Evolutionary conservation across 208 protist species (phyloP).

Genomic region (Wallacemonas sp.): DNA sequence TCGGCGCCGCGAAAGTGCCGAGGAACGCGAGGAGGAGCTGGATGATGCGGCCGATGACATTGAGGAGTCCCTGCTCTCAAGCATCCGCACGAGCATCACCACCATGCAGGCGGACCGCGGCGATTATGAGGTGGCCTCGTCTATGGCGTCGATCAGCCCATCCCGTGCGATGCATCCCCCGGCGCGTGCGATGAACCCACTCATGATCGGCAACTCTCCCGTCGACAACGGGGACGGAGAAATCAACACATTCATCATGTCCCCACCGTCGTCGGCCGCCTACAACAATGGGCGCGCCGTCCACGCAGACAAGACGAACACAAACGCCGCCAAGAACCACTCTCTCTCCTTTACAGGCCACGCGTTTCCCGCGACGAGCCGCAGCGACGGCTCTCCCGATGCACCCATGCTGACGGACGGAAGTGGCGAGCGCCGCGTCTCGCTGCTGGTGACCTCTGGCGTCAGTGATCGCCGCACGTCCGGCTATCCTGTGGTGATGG

Average conservation of each 20-base stretch:
- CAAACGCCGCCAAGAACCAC: not conserved
- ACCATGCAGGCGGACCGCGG: conserved; percentile 7
- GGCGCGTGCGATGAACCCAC: not conserved
- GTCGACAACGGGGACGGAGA: conserved; percentile 10
- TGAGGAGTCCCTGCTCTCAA: conserved; percentile 22
- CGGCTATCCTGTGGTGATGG: not conserved
- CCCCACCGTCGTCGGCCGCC: conserved; percentile 1
- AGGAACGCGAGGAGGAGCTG: not conserved
- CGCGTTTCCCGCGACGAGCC: not conserved
- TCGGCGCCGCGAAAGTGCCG: not conserved
- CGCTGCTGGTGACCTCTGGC: not conserved
- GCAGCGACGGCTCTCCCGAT: not conserved
- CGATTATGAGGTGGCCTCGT: not conserved
- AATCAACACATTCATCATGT: conserved; percentile 12
- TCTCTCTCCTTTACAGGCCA: conserved; percentile 12
- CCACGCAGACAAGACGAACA: not conserved
- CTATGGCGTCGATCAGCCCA: not conserved
- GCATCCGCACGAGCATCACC: conserved; percentile 15
- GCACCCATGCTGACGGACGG: not conserved
- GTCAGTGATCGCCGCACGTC: not conserved
- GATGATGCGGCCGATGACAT: conserved; percentile 14
- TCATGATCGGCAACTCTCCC: not conserved
- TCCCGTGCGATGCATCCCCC: not conserved
- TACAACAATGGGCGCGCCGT: not conserved
- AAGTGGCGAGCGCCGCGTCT: not conserved